Base-by-base conservation (phyloP, 169 alveolate genomes). In the Babesia bovis region DNA sequence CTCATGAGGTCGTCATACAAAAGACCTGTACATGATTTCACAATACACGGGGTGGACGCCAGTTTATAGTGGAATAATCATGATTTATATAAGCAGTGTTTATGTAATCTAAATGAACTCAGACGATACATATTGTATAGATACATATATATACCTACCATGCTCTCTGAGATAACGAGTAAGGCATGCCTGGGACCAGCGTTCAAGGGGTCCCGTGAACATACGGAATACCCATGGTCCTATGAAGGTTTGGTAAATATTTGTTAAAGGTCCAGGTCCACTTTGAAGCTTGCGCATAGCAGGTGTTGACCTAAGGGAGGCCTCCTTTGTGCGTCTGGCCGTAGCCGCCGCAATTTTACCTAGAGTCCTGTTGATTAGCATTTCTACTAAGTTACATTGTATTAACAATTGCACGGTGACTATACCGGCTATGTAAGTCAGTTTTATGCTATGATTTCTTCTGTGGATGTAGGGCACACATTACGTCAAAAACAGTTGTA, bases 101-200 rank as follows among this genome's bases (percentile, higher is more conserved):
- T 19, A 69, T n/a, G 12, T 52, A 19, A 17, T 40, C n/a, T 50
- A 13, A 65, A 26, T 50, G n/a, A n/a, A n/a, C n/a, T n/a, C n/a
- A n/a, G n/a, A n/a, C n/a, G n/a, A n/a, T n/a, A n/a, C n/a, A n/a
- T n/a, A n/a, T n/a, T n/a, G n/a, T n/a, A n/a, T n/a, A n/a, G n/a
- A n/a, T n/a, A n/a, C n/a, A n/a, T n/a, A 13, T 38, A 13, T 25
- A 23, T 38, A 49, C 77, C 3, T 74, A 91, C 94, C 95, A 33
- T 91, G 94, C 42, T 87, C 93, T 51, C 95, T 83, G 44, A 90
- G 88, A 69, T 83, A 91, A 56, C 92, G 83, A 25, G 95, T 87
- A 26, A 85, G 87, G 47, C 88, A 86, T 44, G 94, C 94, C 21
- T 71, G 90, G 58, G 86, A 90, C 95, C 95, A 91, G 36, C 95